Base-by-base conservation (phyloP, 495 filamentous ascomycete species). In the Penicillium pancosmium region DNA sequence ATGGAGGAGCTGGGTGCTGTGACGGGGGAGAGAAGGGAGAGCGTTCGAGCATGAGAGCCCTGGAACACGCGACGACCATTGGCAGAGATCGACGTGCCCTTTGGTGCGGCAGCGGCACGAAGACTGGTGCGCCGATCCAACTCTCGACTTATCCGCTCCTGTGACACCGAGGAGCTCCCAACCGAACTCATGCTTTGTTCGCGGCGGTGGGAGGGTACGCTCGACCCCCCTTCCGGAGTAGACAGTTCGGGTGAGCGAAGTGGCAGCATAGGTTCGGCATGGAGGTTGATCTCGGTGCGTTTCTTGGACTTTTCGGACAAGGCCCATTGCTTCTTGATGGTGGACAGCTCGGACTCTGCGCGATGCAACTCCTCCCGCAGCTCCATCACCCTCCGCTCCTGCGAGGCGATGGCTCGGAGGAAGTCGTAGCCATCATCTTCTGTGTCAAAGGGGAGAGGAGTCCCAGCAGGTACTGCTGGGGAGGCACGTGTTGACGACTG, bases 341-440 rank as follows among this genome's bases (percentile, higher is more conserved):
- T 84, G 34, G 78, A 73, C 56, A 98, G 76, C 35, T 97, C 91
- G 4, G 72, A 68, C 67, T 98, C 94, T 10, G 94, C 93, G 53
- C 86, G 86, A 8, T 76, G 71, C 12, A 98, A 80, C 70, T 97
- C 94, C 70, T 98, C 94, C 50, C 86, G 88, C 33, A 98, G 79
- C 77, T 98, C 94, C 43, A 98, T 76, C 6, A 98, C 93, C 52
- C 85, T 86, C n/a, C 94, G 86, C 69, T 98, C 94, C 72, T 97
- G 92, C 5, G 91, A 88, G 13, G 94, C 94, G 55, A 98, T 87
- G 34, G 91, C 89, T 36, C 91, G 91, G 41, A 98, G 84, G 60
- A 97, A 88, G n/a, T 85, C 82, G 63, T 80, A 87, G 23, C 89
- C 78, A 62, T 95, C 91, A 41, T 72, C 67, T 12, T 65, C 57